Percentiles rank a stretch among this genome's conserved stretches.
phyloP scores from a whole-genome alignment of 179 eudicot species.

The Patellifolia procumbens region DNA sequence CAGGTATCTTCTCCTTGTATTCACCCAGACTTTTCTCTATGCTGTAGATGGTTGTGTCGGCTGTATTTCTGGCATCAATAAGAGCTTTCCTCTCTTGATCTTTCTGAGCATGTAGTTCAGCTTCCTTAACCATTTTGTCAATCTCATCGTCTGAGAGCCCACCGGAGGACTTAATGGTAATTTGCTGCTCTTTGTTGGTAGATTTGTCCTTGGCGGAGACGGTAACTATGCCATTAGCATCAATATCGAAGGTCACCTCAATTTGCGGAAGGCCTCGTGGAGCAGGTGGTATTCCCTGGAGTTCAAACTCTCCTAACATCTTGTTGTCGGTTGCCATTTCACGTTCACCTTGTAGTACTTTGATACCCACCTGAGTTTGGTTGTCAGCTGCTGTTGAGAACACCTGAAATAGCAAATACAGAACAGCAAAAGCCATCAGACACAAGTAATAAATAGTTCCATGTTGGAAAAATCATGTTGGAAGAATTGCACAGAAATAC shows the following conservation, averaged over 20 bases:
- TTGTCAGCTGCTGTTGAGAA: constrained; percentile 94
- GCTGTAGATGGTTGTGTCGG: constrained; percentile 78
- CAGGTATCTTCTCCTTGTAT: constrained; percentile 72
- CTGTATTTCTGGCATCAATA: constrained; percentile 69
- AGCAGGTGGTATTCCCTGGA: constrained; percentile 86
- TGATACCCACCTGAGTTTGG: constrained; percentile 87
- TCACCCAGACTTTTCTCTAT: constrained; percentile 73
- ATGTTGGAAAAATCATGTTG: no score
- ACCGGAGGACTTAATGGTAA: constrained; percentile 81
- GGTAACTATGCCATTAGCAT: constrained; percentile 82
- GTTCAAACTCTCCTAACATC: constrained; percentile 77
- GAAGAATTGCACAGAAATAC: no score
- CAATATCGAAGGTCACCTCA: constrained; percentile 86
- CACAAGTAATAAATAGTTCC: neutral
- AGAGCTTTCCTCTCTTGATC: constrained; percentile 76
- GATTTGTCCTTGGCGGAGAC: constrained; percentile 88
- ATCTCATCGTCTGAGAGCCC: constrained; percentile 85
- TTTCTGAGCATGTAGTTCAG: constrained; percentile 75
- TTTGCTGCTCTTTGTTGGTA: constrained; percentile 76
- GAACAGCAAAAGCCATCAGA: neutral
- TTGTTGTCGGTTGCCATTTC: constrained; percentile 94
- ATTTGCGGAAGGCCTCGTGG: constrained; percentile 89
- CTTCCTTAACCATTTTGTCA: constrained; percentile 80
- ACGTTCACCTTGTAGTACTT: constrained; percentile 87
- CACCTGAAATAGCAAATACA: constrained; percentile 41